A percentile compares a stretch with the other conserved stretches of the same genome.
Conservation (phyloP, 208 protist genomes). For the Acanthamoeba rhysodes region DNA sequence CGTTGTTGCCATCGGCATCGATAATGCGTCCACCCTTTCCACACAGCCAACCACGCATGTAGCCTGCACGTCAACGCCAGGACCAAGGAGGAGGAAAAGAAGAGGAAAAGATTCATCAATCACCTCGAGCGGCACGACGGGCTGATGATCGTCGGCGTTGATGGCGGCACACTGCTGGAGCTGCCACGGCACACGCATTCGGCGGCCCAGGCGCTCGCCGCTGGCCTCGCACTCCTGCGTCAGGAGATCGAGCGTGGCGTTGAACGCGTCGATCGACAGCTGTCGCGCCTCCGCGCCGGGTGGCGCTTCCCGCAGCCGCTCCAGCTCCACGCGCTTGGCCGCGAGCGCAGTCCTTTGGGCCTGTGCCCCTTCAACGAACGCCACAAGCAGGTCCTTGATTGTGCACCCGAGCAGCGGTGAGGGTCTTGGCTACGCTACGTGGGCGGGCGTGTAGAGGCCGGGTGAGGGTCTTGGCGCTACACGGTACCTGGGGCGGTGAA, state of each 20-base stretch:
- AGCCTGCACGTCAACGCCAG: not conserved
- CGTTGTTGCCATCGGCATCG: constrained; percentile 48
- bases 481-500: no score
- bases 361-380: not conserved
- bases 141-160: not conserved
- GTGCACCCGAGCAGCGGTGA: not conserved
- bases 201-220: not conserved
- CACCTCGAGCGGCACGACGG: constrained; percentile 25
- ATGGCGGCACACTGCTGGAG: constrained; percentile 1
- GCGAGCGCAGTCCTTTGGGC: not conserved
- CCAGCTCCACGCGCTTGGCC: not conserved
- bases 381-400: not conserved
- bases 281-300: not conserved
- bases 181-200: constrained; percentile 4
- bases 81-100: not conserved
- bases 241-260: not conserved
- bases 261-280: constrained; percentile 7
- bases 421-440: not conserved
- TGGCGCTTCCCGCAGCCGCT: not conserved
- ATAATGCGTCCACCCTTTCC: not conserved
- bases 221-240: not conserved
- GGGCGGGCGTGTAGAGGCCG: not conserved
- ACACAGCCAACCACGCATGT: not conserved
- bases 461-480: no score
- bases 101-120: not conserved